phyloP scores from a whole-genome alignment of 371 early-diverging fungal species.

The Mortierella sp. region DNA sequence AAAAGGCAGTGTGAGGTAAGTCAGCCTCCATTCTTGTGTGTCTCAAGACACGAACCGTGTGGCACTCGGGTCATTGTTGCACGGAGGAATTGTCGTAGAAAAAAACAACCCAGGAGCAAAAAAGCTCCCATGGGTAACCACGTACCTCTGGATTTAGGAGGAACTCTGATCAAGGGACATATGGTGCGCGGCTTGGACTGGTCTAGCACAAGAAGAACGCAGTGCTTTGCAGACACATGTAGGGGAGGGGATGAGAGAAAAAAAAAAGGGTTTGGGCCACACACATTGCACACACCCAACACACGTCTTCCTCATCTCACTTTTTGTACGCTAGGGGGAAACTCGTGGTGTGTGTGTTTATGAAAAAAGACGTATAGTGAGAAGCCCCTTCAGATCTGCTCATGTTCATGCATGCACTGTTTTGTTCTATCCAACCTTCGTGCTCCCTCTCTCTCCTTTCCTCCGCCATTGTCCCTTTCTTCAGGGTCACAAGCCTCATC shows the following conservation, averaged over 20 bases:
- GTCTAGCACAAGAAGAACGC: too few species aligned
- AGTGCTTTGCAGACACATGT: too few species aligned
- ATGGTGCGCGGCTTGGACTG: neutral
- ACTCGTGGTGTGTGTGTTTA: constrained; percentile 3
- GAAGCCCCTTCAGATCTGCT: neutral
- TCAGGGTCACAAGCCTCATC: neutral
- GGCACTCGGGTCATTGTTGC: constrained; percentile 1
- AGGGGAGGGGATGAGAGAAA: too few species aligned
- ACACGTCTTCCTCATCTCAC: too few species aligned
- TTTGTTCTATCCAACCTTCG: neutral
- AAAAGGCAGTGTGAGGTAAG: too few species aligned
- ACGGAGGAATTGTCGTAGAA: too few species aligned
- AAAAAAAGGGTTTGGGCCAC: too few species aligned
- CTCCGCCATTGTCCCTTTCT: neutral
- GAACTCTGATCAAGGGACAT: constrained; percentile 5
- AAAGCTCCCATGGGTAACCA: too few species aligned
- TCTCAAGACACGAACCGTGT: constrained; percentile 6
- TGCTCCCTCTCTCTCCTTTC: too few species aligned
- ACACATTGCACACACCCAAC: too few species aligned
- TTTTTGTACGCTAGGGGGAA: neutral
- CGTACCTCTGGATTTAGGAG: constrained; percentile 10
- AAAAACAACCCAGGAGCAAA: too few species aligned
- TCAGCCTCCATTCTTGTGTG: neutral
- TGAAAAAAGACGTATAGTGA: neutral
- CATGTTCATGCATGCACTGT: neutral